phyloP scores from a whole-genome alignment of 257 asterid species.

The Nicotiana attenuata region DNA sequence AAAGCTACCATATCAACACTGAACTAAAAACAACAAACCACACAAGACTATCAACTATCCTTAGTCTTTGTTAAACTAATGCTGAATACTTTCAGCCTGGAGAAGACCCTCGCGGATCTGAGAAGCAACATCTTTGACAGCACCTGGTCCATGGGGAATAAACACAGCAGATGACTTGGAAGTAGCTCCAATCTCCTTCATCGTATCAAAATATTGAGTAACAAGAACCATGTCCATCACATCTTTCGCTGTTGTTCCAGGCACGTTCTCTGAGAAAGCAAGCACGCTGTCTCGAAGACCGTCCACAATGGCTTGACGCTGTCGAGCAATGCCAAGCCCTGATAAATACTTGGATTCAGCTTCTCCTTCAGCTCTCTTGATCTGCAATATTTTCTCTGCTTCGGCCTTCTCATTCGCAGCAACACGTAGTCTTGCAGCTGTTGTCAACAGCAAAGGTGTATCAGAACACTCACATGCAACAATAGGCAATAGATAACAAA shows the following conservation, averaged over 20 bases:
- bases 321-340: slow-evolving; percentile 40
- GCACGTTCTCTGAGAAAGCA: slow-evolving; percentile 36
- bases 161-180: slow-evolving; percentile 35
- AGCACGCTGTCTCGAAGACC: slow-evolving; percentile 37
- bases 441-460: slow-evolving; percentile 7
- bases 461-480: background rate
- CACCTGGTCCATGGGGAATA: slow-evolving; percentile 42
- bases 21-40: background rate
- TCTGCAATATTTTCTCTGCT: slow-evolving; percentile 40
- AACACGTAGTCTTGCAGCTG: slow-evolving; percentile 41
- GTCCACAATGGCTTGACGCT: slow-evolving; percentile 43
- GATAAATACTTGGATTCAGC: slow-evolving; percentile 37
- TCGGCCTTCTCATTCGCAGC: slow-evolving; percentile 47
- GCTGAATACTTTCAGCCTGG: slow-evolving; percentile 20
- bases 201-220: slow-evolving; percentile 38
- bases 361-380: slow-evolving; percentile 42
- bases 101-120: slow-evolving; percentile 38
- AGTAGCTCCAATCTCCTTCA: slow-evolving; percentile 37
- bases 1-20: background rate
- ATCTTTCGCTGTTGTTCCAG: slow-evolving; percentile 37
- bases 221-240: slow-evolving; percentile 44
- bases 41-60: background rate
- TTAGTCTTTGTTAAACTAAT: background rate
- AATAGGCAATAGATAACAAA: background rate
- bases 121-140: slow-evolving; percentile 34